A percentile compares a stretch with the other conserved stretches of the same genome.
phyloP scores from a whole-genome alignment of 768 basidiomycete species.

The Xerocomus brunneocitrinus region DNA sequence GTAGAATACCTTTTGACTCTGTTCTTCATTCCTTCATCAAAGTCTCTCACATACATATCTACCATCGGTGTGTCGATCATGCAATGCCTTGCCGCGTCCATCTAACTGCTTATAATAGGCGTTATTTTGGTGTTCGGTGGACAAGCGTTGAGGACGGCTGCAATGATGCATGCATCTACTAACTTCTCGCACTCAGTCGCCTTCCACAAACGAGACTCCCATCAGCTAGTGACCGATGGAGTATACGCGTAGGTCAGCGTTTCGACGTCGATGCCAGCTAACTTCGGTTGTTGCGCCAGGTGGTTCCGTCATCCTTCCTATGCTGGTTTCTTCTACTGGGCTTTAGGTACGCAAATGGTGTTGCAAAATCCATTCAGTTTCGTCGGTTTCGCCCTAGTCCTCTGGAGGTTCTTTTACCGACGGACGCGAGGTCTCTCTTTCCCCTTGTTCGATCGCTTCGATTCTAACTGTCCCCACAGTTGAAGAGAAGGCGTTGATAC shows the following conservation, averaged over 20 bases:
- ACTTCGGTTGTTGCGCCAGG: slow-evolving; percentile 4
- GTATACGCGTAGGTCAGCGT: slow-evolving; percentile 71
- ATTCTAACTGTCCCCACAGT: slow-evolving; percentile 39
- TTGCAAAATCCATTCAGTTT: slow-evolving; percentile 83
- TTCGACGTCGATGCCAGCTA: not conserved
- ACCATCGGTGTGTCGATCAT: slow-evolving; percentile 44
- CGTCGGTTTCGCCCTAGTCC: slow-evolving; percentile 54
- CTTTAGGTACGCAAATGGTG: slow-evolving; percentile 86
- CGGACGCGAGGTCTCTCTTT: slow-evolving; percentile 67
- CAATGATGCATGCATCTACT: slow-evolving; percentile 95
- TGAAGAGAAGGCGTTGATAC: slow-evolving; percentile 75
- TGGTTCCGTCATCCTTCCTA: slow-evolving; percentile 92
- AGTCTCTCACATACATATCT: slow-evolving; percentile 56
- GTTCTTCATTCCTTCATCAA: slow-evolving; percentile 63
- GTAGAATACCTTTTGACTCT: slow-evolving; percentile 72
- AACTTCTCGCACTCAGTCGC: slow-evolving; percentile 93
- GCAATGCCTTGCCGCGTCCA: not conserved
- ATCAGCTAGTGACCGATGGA: slow-evolving; percentile 82
- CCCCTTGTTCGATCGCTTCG: not conserved
- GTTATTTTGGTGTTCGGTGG: slow-evolving; percentile 59
- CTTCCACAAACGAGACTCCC: slow-evolving; percentile 63
- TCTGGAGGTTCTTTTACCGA: slow-evolving; percentile 85
- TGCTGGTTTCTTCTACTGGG: slow-evolving; percentile 98
- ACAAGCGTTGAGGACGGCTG: slow-evolving; percentile 75
- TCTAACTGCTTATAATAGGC: slow-evolving; percentile 41